Conservation (phyloP, 2,329 filamentous ascomycete species). For the Thermothelomyces thermophilus region DNA sequence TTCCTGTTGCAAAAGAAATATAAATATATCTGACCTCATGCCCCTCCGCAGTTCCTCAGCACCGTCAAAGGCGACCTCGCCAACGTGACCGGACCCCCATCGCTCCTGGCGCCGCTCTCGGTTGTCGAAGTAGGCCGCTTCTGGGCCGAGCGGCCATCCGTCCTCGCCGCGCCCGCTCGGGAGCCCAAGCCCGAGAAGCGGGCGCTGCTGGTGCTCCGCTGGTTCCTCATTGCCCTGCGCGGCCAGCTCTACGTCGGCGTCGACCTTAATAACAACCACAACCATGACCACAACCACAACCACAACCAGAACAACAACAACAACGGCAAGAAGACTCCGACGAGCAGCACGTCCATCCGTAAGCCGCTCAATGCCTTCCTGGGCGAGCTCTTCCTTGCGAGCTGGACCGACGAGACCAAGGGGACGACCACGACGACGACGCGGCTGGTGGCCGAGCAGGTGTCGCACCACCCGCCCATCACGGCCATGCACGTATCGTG, state of each 20-base stretch:
- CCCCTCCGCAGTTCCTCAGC: conserved; percentile 29
- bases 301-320: neutral
- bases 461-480: conserved; percentile 48
- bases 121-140: conserved; percentile 46
- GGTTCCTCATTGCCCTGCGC: conserved; percentile 41
- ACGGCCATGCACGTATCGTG: conserved; percentile 46
- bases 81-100: conserved; percentile 46
- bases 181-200: conserved; percentile 38
- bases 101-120: conserved; percentile 42
- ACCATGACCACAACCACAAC: neutral
- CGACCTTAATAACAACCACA: conserved; percentile 24
- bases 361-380: conserved; percentile 49
- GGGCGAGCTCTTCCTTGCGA: conserved; percentile 43
- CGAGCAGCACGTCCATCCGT: conserved; percentile 43
- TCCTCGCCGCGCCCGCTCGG: conserved; percentile 42
- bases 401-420: conserved; percentile 32
- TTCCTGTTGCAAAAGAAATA: neutral
- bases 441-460: conserved; percentile 40
- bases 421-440: conserved; percentile 25
- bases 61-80: conserved; percentile 44
- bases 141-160: conserved; percentile 42
- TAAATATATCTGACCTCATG: neutral
- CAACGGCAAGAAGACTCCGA: neutral
- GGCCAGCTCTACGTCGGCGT: conserved; percentile 43
- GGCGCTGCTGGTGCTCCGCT: conserved; percentile 40